Evolutionary conservation across 2,329 filamentous ascomycete genomes (phyloP).

Genomic region (Penicillium crustosum): DNA sequence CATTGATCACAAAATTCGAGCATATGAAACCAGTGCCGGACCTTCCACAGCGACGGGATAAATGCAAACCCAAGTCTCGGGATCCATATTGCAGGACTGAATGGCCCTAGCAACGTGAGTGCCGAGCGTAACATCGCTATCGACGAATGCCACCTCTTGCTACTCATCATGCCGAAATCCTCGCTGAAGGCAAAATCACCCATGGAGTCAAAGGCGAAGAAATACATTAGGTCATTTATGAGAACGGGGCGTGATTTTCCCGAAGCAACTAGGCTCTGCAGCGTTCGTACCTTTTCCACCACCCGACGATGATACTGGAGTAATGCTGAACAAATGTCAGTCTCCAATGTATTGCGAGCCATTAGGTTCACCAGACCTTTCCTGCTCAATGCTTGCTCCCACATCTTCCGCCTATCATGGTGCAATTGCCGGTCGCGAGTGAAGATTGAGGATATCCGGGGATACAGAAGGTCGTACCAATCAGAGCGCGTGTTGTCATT

Average conservation of each 20-base stretch:
- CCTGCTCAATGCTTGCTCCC: slow-evolving; percentile 6
- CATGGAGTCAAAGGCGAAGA: slow-evolving; percentile 45
- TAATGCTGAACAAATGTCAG: background rate
- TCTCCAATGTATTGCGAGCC: accelerated
- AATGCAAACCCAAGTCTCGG: slow-evolving; percentile 24
- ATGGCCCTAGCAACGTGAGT: slow-evolving; percentile 16
- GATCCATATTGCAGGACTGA: slow-evolving; percentile 22
- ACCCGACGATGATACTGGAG: background rate
- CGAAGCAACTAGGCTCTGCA: background rate
- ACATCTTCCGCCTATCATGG: slow-evolving; percentile 9
- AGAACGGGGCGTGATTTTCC: background rate
- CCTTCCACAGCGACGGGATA: slow-evolving; percentile 9
- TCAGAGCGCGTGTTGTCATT: slow-evolving; percentile 13
- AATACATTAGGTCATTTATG: slow-evolving; percentile 21
- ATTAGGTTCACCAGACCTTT: background rate
- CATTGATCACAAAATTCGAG: slow-evolving; percentile 27
- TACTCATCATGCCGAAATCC: slow-evolving; percentile 38
- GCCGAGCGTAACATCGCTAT: slow-evolving; percentile 18
- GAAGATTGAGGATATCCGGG: slow-evolving; percentile 12
- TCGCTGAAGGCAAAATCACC: slow-evolving; percentile 44
- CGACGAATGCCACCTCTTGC: slow-evolving; percentile 12
- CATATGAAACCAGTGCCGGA: slow-evolving; percentile 12
- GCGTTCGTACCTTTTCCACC: background rate
- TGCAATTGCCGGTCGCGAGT: slow-evolving; percentile 9
- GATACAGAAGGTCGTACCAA: slow-evolving; percentile 14